These are phyloP conservation scores for Raphanus raphanistrum DNA, from an alignment of 345 rosid genomes.

Conservation along the genomic window DNA sequence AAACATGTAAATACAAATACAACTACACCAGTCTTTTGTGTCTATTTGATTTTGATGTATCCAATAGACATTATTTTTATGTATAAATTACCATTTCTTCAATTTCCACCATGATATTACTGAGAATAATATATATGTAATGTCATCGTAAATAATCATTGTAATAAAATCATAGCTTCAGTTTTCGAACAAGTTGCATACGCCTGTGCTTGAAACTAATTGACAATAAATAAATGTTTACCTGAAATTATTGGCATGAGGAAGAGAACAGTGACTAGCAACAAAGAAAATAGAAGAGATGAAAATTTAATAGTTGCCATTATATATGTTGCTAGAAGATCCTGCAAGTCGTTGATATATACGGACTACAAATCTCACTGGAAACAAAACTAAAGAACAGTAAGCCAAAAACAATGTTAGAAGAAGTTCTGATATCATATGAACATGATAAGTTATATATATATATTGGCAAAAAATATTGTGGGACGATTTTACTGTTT, in stretches of 20 bases:
- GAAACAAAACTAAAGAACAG: neutral
- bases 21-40: neutral
- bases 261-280: neutral
- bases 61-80: neutral
- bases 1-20: neutral
- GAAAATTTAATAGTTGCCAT: neutral
- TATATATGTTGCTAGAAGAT: neutral
- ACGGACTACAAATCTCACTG: neutral
- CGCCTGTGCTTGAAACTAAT: neutral
- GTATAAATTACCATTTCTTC: too few relatives aligned
- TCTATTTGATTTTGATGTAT: neutral
- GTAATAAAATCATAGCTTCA: neutral
- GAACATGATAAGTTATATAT: neutral
- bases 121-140: neutral
- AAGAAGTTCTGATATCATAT: neutral
- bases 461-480: neutral
- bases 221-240: neutral
- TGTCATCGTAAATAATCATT: neutral
- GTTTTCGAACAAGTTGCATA: neutral
- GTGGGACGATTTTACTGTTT: too few relatives aligned
- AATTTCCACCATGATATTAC: too few relatives aligned
- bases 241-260: conserved; percentile 18
- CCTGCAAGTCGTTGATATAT: neutral
- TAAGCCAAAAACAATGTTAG: neutral
- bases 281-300: neutral